phyloP scores from a whole-genome alignment of 1,284 basidiomycete species.

The Grifola frondosa region DNA sequence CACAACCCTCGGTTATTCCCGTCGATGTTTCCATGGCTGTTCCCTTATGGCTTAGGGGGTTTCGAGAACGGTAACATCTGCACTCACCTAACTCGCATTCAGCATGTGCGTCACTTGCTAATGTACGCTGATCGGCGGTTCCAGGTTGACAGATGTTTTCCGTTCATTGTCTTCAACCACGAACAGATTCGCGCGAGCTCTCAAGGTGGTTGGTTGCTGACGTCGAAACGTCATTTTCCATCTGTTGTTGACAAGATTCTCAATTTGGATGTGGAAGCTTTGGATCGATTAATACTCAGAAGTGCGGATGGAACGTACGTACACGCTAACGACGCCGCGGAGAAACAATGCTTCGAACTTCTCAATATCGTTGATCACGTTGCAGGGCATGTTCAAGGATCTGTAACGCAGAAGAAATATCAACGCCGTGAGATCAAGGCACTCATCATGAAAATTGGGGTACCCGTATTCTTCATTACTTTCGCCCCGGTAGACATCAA shows the following conservation, averaged over 20 bases:
- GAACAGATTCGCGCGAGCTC: conserved; percentile 33
- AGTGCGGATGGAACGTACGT: conserved; percentile 23
- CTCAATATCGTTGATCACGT: conserved; percentile 36
- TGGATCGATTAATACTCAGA: conserved; percentile 23
- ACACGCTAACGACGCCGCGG: conserved; percentile 26
- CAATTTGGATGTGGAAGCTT: conserved; percentile 22
- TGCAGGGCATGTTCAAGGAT: conserved; percentile 30
- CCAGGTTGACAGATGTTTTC: conserved; percentile 35
- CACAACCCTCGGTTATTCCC: conserved; percentile 28
- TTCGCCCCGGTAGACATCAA: conserved; percentile 4
- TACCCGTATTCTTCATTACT: conserved; percentile 1
- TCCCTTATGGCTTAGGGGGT: conserved; percentile 28
- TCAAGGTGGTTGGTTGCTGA: conserved; percentile 29
- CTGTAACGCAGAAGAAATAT: conserved; percentile 17
- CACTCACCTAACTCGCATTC: conserved; percentile 3
- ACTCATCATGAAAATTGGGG: neutral
- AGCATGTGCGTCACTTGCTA: conserved; percentile 27
- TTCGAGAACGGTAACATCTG: conserved; percentile 12
- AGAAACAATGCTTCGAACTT: conserved; percentile 34
- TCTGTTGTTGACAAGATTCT: conserved; percentile 26
- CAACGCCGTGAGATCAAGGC: conserved; percentile 2
- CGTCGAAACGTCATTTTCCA: conserved; percentile 25
- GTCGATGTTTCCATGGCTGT: conserved; percentile 31
- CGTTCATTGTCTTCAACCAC: conserved; percentile 39
- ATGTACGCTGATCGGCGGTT: conserved; percentile 41